Percentiles rank a stretch among this genome's conserved stretches.
Evolutionary conservation across 108 stramenopile genomes (phyloP).

Genomic region (Nitzschia putrida): DNA sequence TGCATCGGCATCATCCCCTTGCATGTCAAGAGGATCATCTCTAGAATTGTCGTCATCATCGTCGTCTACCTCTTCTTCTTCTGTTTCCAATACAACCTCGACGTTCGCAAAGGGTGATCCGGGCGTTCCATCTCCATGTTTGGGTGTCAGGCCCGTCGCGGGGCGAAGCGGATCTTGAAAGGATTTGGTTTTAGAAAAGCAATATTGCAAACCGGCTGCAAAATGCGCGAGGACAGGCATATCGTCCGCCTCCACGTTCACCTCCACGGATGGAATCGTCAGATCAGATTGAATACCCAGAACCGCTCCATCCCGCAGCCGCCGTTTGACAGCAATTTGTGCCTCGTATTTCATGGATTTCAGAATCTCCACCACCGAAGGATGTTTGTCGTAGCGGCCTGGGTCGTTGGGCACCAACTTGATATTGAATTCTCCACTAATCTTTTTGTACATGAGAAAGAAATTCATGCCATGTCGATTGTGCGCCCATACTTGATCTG

Average conservation of each 20-base stretch:
- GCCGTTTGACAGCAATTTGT: constrained; percentile 61
- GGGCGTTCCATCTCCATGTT: not conserved
- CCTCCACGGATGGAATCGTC: constrained; percentile 52
- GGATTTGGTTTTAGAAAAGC: constrained; percentile 65
- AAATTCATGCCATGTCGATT: constrained; percentile 48
- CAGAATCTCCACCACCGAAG: not conserved
- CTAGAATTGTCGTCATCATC: constrained; percentile 1
- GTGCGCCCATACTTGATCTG: constrained; percentile 74
- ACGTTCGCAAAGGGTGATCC: not conserved
- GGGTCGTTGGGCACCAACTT: constrained; percentile 6
- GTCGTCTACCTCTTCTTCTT: constrained; percentile 7
- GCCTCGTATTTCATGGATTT: constrained; percentile 46
- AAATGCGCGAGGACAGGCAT: constrained; percentile 38
- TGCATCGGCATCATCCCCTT: constrained; percentile 3
- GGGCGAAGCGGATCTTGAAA: constrained; percentile 74
- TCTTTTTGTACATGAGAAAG: constrained; percentile 68
- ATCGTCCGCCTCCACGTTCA: constrained; percentile 43
- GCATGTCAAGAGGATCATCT: not conserved
- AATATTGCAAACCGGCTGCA: constrained; percentile 47
- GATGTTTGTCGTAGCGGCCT: not conserved
- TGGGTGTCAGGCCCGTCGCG: not conserved
- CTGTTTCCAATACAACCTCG: not conserved
- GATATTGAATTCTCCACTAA: constrained; percentile 42
- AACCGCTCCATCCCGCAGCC: constrained; percentile 65
- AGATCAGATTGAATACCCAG: constrained; percentile 68